A percentile compares a stretch with the other conserved stretches of the same genome.
phyloP scores from a whole-genome alignment of 139 green algal species.

The Tetradesmus obliquus region DNA sequence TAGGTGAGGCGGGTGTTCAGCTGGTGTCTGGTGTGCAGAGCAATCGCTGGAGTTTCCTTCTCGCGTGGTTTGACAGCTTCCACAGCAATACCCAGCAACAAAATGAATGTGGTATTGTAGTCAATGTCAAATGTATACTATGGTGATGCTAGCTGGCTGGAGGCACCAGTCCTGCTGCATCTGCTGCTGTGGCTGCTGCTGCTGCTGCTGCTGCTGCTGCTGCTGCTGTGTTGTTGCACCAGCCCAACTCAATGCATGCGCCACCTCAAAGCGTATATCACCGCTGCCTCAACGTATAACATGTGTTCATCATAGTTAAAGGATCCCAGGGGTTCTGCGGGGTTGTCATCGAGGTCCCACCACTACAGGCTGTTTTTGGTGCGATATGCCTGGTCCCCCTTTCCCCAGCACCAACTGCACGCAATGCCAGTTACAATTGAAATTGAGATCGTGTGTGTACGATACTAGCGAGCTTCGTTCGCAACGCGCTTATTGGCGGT shows the following conservation, averaged over 20 bases:
- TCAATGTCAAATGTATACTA: too few species aligned
- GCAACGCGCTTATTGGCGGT: not conserved
- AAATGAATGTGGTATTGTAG: too few species aligned
- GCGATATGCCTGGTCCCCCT: not conserved
- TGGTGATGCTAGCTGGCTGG: too few species aligned
- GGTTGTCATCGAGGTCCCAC: not conserved
- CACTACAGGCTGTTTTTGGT: not conserved
- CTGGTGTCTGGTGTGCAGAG: too few species aligned
- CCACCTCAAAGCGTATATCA: not conserved
- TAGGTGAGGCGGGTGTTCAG: too few species aligned
- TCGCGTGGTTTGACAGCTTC: too few species aligned
- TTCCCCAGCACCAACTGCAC: not conserved
- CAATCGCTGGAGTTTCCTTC: too few species aligned
- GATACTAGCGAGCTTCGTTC: not conserved
- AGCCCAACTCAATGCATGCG: not conserved
- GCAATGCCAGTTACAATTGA: not conserved
- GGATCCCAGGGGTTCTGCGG: not conserved
- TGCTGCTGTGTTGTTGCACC: not conserved
- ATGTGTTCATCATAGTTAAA: too few species aligned
- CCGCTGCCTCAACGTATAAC: too few species aligned
- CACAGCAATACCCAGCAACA: too few species aligned
- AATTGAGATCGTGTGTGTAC: not conserved
- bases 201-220: conserved; percentile 9
- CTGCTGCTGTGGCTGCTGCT: not conserved
- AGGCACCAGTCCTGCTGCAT: not conserved